A percentile compares a stretch with the other conserved stretches of the same genome.
These are phyloP conservation scores for Inonotus obliquus DNA, from an alignment of 1,284 basidiomycete species.

Conservation along the genomic window DNA sequence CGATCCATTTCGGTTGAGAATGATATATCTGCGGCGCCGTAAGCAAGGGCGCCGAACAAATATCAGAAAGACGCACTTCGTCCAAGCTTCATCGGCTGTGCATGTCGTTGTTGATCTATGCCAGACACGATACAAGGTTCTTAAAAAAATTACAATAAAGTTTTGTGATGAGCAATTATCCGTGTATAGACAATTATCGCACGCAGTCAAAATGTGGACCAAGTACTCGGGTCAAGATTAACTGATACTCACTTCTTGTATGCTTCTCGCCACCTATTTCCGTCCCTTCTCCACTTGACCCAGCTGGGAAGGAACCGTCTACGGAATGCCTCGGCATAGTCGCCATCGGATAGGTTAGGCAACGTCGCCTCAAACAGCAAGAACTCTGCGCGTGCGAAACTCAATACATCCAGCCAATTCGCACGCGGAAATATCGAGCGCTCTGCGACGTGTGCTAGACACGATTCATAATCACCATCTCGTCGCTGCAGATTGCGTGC, in stretches of 20 bases:
- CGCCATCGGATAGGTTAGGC: constrained; percentile 54
- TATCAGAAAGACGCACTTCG: constrained; percentile 45
- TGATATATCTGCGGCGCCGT: constrained; percentile 50
- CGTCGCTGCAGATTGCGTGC: constrained; percentile 44
- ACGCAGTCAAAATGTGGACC: not conserved
- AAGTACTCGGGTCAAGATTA: not conserved
- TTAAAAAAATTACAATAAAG: constrained; percentile 27
- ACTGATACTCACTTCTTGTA: constrained; percentile 48
- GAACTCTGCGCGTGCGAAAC: constrained; percentile 51
- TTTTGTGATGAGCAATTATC: not conserved
- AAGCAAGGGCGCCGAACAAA: not conserved
- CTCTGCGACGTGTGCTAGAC: constrained; percentile 53
- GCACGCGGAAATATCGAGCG: constrained; percentile 58
- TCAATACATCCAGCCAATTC: constrained; percentile 71
- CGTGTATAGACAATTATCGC: constrained; percentile 2
- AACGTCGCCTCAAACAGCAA: constrained; percentile 61
- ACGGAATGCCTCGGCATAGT: constrained; percentile 70
- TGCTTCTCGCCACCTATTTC: constrained; percentile 48
- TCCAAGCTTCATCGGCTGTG: constrained; percentile 78
- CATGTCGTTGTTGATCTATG: constrained; percentile 63
- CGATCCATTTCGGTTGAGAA: constrained; percentile 67
- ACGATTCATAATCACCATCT: constrained; percentile 39
- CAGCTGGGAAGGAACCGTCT: constrained; percentile 69
- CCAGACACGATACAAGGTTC: constrained; percentile 56
- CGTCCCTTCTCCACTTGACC: constrained; percentile 60